Percentiles rank a stretch among this genome's conserved stretches.
These are phyloP conservation scores for Pichia sp. DNA, from an alignment of 1,139 yeast genomes.

Conservation along the genomic window DNA sequence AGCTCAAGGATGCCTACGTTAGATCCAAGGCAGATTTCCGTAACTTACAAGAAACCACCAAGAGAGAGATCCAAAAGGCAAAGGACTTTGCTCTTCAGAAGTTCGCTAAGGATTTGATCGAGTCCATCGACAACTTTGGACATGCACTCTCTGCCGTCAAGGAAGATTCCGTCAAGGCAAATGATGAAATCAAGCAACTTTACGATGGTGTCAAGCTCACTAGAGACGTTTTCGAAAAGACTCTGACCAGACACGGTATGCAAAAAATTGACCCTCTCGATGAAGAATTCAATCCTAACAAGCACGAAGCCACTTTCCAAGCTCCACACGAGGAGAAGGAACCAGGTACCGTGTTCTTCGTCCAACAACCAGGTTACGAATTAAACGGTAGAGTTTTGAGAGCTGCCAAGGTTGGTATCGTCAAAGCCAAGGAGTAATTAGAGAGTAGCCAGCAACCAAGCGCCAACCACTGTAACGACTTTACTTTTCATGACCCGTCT, in stretches of 20 bases:
- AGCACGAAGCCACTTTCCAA: constrained; percentile 91
- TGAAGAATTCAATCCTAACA: constrained; percentile 82
- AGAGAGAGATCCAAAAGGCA: constrained; percentile 80
- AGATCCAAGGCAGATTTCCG: constrained; percentile 91
- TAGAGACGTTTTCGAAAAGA: constrained; percentile 77
- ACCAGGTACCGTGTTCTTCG: constrained; percentile 90
- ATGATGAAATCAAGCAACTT: constrained; percentile 63
- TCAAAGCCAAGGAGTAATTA: constrained; percentile 43
- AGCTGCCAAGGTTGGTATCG: constrained; percentile 96
- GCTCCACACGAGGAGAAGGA: constrained; percentile 82
- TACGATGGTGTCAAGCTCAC: constrained; percentile 93
- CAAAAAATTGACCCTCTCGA: constrained; percentile 78
- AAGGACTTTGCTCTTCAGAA: constrained; percentile 88
- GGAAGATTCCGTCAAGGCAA: constrained; percentile 51
- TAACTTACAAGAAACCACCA: constrained; percentile 85
- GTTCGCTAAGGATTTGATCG: constrained; percentile 86
- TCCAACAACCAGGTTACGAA: constrained; percentile 86
- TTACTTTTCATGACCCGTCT: too few species aligned
- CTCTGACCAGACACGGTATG: constrained; percentile 74
- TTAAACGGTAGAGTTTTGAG: constrained; percentile 84
- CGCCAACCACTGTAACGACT: too few species aligned
- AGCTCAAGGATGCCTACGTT: constrained; percentile 74
- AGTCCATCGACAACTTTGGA: constrained; percentile 85
- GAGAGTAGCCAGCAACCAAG: too few species aligned
- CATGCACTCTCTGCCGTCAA: constrained; percentile 78